Conservation (phyloP, 495 filamentous ascomycete genomes). For the Penicillium manginii region DNA sequence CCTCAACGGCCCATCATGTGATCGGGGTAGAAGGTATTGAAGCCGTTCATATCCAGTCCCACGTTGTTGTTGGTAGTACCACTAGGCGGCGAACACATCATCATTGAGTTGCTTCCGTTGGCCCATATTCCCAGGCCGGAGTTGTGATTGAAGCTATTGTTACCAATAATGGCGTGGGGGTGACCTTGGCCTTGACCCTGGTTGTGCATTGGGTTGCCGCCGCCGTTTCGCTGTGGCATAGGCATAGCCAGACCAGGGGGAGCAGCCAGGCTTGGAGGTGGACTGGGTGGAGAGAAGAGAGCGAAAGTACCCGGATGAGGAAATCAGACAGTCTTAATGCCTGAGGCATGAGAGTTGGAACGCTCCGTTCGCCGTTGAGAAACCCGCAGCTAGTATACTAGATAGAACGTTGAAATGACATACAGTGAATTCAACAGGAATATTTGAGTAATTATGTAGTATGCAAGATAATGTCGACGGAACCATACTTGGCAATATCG, state of each 20-base stretch:
- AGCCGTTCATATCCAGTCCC: conserved; percentile 46
- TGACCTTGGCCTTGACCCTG: conserved; percentile 22
- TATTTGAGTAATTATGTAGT: too few relatives aligned
- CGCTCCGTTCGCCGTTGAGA: too few relatives aligned
- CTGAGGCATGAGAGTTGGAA: too few relatives aligned
- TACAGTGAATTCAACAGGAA: too few relatives aligned
- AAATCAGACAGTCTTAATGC: too few relatives aligned
- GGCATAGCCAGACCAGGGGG: conserved; percentile 66
- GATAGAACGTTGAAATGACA: too few relatives aligned
- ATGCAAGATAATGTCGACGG: too few relatives aligned
- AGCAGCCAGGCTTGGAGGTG: conserved; percentile 71
- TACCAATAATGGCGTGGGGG: conserved; percentile 41
- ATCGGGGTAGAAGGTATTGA: conserved; percentile 55
- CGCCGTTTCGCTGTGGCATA: conserved; percentile 38
- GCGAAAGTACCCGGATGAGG: too few relatives aligned
- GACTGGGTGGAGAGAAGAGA: too few relatives aligned
- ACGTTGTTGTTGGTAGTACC: conserved; percentile 42
- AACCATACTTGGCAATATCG: too few relatives aligned
- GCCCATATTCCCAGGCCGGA: conserved; percentile 49
- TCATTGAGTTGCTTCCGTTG: conserved; percentile 48
- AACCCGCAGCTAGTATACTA: too few relatives aligned
- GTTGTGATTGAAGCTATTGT: conserved; percentile 42
- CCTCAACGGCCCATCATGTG: conserved; percentile 64
- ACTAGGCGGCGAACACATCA: conserved; percentile 45
- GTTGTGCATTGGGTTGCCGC: conserved; percentile 32